Evolutionary conservation across 768 basidiomycete species (phyloP), one percentile per base, ranked within the genome.

Genomic region (Collybia nuda): DNA sequence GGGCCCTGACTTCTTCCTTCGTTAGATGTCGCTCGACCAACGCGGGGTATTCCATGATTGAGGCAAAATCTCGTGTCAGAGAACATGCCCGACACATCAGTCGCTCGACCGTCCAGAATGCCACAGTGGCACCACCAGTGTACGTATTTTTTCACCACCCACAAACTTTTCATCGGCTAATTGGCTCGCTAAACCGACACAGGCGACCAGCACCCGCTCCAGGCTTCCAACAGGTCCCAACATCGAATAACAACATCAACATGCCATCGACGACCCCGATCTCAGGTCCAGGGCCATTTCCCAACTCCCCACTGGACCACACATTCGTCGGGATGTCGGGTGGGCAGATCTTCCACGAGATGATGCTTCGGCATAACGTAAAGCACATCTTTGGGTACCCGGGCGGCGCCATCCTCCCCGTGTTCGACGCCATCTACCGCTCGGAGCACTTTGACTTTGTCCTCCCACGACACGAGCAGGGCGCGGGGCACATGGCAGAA

Each of bases 391-490:
- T 99, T 62, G 96, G 96, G 32, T 99, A 98, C 71, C 96, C 96
- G 6, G 95, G 95, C 39, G 96, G 96, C 51, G 97, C 96, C 37
- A 98, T 98, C 68, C 84, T 98, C 29, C 97, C 96, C 54, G 97
- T 99, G n/a, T 99, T 98, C 70, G 96, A 99, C 67, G 97, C 97
- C 66, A 99, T 98, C 70, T 89, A 98, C 79, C 88, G 96, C 68
- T 96, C 93, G 6, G 80, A 85, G 2, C 87, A 97, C 67, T 98
- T 98, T 59, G 85, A 97, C 52, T 99, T 99, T 59, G 79, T 99
- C 53, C 84, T 98, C 14, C 96, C 96, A 12, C 82, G 96, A 23
- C 96, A 99, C 62, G 96, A 99, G 66, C 96, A 99, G 64, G 97
- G 97, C 36, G 96, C 94, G 1, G 96, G 96, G 0, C 96, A 99